A percentile compares a stretch with the other conserved stretches of the same genome.
Conservation (phyloP, 1,139 yeast genomes). For the Candida mesenterica region DNA sequence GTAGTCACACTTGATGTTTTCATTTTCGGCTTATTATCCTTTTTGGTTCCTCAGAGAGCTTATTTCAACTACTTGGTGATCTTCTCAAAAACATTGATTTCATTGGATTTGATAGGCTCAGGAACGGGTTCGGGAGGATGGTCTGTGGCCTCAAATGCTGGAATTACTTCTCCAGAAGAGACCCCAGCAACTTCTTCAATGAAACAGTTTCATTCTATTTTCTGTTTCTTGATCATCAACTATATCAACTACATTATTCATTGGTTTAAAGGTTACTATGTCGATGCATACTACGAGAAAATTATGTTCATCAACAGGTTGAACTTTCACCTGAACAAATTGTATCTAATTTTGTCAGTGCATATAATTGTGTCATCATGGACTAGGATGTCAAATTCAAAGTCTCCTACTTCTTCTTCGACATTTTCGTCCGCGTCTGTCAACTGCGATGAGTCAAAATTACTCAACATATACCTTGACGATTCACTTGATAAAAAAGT, state of each 20-base stretch:
- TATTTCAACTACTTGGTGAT: conserved; percentile 40
- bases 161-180: conserved; percentile 19
- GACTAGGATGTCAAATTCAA: conserved; percentile 13
- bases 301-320: conserved; percentile 13
- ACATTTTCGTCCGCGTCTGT: conserved; percentile 7
- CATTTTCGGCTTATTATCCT: conserved; percentile 29
- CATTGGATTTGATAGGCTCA: conserved; percentile 49
- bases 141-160: too few species aligned
- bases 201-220: conserved; percentile 25
- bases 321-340: conserved; percentile 24
- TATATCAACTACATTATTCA: conserved; percentile 27
- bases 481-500: conserved; percentile 8
- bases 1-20: conserved; percentile 27
- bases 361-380: conserved; percentile 42
- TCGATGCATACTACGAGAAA: conserved; percentile 12
- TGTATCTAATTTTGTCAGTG: conserved; percentile 40
- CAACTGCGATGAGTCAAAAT: conserved; percentile 16
- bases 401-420: background rate
- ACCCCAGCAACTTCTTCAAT: conserved; percentile 16
- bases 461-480: conserved; percentile 14
- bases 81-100: conserved; percentile 50
- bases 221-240: conserved; percentile 31
- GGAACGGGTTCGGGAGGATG: too few species aligned
- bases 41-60: conserved; percentile 30
- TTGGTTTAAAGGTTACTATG: conserved; percentile 14